Evolutionary conservation across 306 rosid genomes (phyloP).

Genomic region (Senna tora): DNA sequence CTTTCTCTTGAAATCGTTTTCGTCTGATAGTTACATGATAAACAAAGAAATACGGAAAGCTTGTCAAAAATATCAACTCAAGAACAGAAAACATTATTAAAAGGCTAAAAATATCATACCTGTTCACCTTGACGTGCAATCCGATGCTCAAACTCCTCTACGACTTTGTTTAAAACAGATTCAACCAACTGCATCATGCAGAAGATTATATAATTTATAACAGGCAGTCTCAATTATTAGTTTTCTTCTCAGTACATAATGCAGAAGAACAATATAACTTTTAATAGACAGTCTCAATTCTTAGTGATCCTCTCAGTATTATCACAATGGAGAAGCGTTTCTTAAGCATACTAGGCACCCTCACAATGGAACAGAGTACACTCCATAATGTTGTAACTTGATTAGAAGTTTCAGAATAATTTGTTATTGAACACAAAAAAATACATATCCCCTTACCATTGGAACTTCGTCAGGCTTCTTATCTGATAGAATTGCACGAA

Average conservation of each 20-base stretch:
- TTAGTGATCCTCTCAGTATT: constrained; percentile 16
- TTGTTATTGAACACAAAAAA: constrained; percentile 7
- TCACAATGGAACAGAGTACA: not conserved
- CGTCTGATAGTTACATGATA: constrained; percentile 43
- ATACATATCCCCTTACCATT: constrained; percentile 51
- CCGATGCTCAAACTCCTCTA: constrained; percentile 88
- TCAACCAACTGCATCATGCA: constrained; percentile 76
- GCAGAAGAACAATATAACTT: constrained; percentile 42
- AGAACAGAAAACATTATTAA: constrained; percentile 4
- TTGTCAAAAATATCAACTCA: constrained; percentile 22
- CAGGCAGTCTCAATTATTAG: constrained; percentile 12
- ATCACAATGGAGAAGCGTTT: constrained; percentile 11
- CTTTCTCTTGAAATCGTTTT: constrained; percentile 48
- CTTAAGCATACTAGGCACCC: not conserved
- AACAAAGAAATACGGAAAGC: constrained; percentile 28
- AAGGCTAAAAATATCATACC: constrained; percentile 49
- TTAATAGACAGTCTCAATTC: constrained; percentile 14
- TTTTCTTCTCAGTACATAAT: constrained; percentile 13
- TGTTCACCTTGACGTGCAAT: constrained; percentile 60
- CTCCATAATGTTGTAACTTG: constrained; percentile 8
- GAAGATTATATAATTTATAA: constrained; percentile 36
- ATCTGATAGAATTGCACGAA: constrained; percentile 71
- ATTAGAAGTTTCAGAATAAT: not conserved
- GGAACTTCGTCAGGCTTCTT: constrained; percentile 97
- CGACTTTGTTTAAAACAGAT: constrained; percentile 81